Conservation (phyloP, 352 stramenopile genomes). For the Saprolegnia diclina region DNA sequence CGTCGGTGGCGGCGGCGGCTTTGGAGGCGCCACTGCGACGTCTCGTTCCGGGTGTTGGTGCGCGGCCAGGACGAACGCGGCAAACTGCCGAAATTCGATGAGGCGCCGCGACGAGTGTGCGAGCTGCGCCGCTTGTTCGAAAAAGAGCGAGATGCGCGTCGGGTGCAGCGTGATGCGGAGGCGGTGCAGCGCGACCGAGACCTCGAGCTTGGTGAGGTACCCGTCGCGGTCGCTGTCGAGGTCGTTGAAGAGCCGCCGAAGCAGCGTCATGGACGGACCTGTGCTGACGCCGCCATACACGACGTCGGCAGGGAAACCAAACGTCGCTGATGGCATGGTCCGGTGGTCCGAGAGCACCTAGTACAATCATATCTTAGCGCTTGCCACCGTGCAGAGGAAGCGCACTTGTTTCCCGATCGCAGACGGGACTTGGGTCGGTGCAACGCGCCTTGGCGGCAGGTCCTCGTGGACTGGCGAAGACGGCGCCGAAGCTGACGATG, state of each 20-base stretch:
- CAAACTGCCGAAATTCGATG: conserved; percentile 21
- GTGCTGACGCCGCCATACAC: conserved; percentile 28
- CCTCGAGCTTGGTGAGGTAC: conserved; percentile 64
- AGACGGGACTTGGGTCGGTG: neutral
- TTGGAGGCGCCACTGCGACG: neutral
- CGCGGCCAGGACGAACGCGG: conserved; percentile 16
- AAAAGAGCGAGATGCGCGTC: conserved; percentile 58
- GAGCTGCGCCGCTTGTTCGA: conserved; percentile 29
- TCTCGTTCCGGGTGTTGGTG: neutral
- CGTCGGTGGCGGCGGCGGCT: neutral
- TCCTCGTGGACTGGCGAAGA: too few relatives aligned
- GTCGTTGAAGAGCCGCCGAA: conserved; percentile 74
- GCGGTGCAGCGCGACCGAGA: conserved; percentile 61
- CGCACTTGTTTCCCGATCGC: conserved; percentile 18
- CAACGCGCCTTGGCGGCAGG: neutral
- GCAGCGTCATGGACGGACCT: conserved; percentile 35
- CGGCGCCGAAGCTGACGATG: too few relatives aligned
- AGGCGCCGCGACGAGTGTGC: neutral
- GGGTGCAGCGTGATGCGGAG: conserved; percentile 58
- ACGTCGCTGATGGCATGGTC: conserved; percentile 50
- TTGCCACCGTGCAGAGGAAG: neutral
- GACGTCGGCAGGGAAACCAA: conserved; percentile 32
- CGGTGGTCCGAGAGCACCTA: conserved; percentile 64
- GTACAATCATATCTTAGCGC: neutral
- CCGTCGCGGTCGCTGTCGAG: conserved; percentile 63